Conservation (phyloP, 805 yeast genomes). For the Kuraishia floccosa region DNA sequence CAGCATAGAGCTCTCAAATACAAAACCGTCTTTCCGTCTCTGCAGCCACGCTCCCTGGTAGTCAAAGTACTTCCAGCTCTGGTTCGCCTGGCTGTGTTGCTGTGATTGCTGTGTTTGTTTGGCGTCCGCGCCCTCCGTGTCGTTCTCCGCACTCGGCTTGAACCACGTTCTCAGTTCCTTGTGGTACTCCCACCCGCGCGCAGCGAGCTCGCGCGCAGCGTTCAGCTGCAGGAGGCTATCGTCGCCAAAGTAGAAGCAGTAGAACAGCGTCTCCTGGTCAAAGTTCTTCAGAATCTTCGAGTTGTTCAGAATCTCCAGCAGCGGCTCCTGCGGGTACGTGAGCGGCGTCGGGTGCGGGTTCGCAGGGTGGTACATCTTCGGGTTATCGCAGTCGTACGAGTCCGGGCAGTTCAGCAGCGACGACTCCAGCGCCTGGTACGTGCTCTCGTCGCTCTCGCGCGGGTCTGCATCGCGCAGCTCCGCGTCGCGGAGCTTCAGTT, state of each 20-base stretch:
- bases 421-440: conserved; percentile 54
- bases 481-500: conserved; percentile 26
- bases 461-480: too few relatives aligned
- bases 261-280: conserved; percentile 81
- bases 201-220: conserved; percentile 71
- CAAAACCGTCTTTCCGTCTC: conserved; percentile 27
- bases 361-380: conserved; percentile 60
- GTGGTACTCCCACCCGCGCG: conserved; percentile 77
- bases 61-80: conserved; percentile 37
- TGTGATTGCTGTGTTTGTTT: conserved; percentile 11
- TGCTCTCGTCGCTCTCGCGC: too few relatives aligned
- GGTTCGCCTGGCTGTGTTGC: conserved; percentile 23
- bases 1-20: conserved; percentile 19
- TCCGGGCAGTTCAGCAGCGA: conserved; percentile 89
- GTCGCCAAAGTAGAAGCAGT: conserved; percentile 77
- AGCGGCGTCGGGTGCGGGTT: conserved; percentile 85
- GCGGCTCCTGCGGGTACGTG: conserved; percentile 82
- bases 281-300: conserved; percentile 54
- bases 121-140: conserved; percentile 11
- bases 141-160: conserved; percentile 54
- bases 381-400: conserved; percentile 80
- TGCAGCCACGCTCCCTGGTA: conserved; percentile 30
- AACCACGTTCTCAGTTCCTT: conserved; percentile 73
- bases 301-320: conserved; percentile 52
- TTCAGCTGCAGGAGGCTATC: conserved; percentile 52